Conservation (phyloP, 352 stramenopile species). For the Globisporangium barbulae region DNA sequence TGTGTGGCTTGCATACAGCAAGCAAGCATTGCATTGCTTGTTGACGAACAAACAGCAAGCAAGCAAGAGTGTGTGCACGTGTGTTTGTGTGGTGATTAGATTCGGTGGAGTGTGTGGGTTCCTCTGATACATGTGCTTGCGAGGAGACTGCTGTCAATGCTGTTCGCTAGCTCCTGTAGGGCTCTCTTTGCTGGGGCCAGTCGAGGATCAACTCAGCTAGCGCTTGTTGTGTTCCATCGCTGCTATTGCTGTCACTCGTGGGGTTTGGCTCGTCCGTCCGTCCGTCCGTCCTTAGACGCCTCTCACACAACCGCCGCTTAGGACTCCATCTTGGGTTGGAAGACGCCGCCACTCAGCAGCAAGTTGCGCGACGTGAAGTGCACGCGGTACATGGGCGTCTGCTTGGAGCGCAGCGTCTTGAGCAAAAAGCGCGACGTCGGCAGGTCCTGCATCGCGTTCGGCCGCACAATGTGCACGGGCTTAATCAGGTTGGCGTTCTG, state of each 20-base stretch:
- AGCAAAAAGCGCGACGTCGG: constrained; percentile 72
- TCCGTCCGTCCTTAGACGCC: not conserved
- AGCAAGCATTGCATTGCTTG: not conserved
- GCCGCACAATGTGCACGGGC: constrained; percentile 54
- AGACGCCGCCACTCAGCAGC: constrained; percentile 69
- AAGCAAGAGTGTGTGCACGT: not conserved
- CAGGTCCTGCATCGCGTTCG: constrained; percentile 47
- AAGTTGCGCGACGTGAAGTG: constrained; percentile 83
- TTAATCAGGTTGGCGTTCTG: constrained; percentile 39
- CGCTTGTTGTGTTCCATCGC: not conserved
- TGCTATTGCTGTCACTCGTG: not conserved
- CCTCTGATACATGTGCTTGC: not conserved
- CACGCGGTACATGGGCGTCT: constrained; percentile 80
- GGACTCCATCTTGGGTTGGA: constrained; percentile 53
- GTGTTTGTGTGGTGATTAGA: constrained; percentile 8
- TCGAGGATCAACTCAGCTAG: not conserved
- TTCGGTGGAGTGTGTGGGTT: not conserved
- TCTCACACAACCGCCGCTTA: constrained; percentile 16
- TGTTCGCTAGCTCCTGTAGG: not conserved
- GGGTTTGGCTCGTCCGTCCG: not conserved
- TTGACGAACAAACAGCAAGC: not conserved
- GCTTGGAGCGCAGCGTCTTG: constrained; percentile 83
- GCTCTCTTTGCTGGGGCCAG: not conserved
- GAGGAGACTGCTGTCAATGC: not conserved
- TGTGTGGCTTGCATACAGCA: not conserved